Evolutionary conservation across 306 rosid genomes (phyloP), one percentile per base, ranked within the genome.

Genomic region (Cucumis melo): DNA sequence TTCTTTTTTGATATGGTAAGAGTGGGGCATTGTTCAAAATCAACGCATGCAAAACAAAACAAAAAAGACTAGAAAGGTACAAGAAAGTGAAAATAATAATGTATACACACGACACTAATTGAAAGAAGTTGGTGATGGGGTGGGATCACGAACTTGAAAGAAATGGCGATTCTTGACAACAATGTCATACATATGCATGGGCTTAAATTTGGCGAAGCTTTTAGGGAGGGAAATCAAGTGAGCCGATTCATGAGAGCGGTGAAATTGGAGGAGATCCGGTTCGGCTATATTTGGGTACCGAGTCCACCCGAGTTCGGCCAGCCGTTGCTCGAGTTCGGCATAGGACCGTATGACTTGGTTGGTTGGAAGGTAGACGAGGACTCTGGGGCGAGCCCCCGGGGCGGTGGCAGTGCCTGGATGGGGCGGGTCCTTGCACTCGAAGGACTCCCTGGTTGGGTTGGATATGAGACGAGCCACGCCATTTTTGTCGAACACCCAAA

Each of bases 401-500:
- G 98, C 91, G 0, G 98, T 91, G 62, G 92, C 91, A 9, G 92
- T 91, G 10, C 91, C 90, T 0, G 91, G 86, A 5, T 36, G 27
- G 0, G 86, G 68, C 1, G 88, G 86, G 21, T 86, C 85, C 75
- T 63, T 88, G 7, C 78, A 86, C 86, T 93, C 97, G 76, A 93
- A 93, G 16, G 98, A 88, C 41, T 93, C 98, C 67, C 88, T 76
- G 1, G 96, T 93, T 19, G 98, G 98, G 89, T 89, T 86, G 7
- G 83, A 55, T 39, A 93, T 84, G 1, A 91, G 84, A 15, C 97
- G 89, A 2, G 85, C 85, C 79, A 93, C 97, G 1, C 98, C 98
- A n/a, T 86, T 91, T 84, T 89, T 91, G 89, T 87, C 93, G 65
- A 93, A 93, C 8, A 93, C 86, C 98, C 97, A 93, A 24, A 93